Evolutionary conservation across 768 basidiomycete species (phyloP).

Genomic region (Hygrophorus russula): DNA sequence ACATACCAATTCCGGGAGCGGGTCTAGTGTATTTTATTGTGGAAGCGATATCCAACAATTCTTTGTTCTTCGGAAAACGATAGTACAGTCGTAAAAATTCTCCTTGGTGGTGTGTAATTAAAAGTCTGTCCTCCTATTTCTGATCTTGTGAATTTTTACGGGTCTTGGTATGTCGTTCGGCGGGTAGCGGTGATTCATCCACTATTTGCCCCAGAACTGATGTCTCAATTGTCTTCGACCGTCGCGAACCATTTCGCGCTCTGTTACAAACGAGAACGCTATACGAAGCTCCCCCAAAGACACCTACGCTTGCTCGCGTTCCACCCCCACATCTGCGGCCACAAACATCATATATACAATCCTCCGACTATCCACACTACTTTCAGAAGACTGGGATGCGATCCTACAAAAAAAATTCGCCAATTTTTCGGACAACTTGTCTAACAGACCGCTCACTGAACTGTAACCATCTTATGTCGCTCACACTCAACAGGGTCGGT

Average conservation of each 20-base stretch:
- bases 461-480: slow-evolving; percentile 40
- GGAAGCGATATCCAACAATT: neutral
- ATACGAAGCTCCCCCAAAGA: too few relatives aligned
- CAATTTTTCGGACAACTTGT: neutral
- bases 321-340: slow-evolving; percentile 30
- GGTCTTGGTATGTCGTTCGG: too few relatives aligned
- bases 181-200: too few relatives aligned
- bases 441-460: slow-evolving; percentile 25
- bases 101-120: too few relatives aligned
- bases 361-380: slow-evolving; percentile 29
- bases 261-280: too few relatives aligned
- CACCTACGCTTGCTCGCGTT: slow-evolving; percentile 9
- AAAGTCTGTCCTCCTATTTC: too few relatives aligned
- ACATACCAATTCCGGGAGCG: slow-evolving; percentile 23
- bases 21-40: slow-evolving; percentile 3
- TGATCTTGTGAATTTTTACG: too few relatives aligned
- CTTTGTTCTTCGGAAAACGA: too few relatives aligned
- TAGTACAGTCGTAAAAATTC: too few relatives aligned
- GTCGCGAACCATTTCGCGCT: too few relatives aligned
- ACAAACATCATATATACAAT: slow-evolving; percentile 39
- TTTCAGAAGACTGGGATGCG: slow-evolving; percentile 26
- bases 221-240: too few relatives aligned
- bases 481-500: slow-evolving; percentile 24
- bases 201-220: too few relatives aligned
- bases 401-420: slow-evolving; percentile 20